Conservation (phyloP, 2,329 filamentous ascomycete species). For the Epicoccum sorghinum region DNA sequence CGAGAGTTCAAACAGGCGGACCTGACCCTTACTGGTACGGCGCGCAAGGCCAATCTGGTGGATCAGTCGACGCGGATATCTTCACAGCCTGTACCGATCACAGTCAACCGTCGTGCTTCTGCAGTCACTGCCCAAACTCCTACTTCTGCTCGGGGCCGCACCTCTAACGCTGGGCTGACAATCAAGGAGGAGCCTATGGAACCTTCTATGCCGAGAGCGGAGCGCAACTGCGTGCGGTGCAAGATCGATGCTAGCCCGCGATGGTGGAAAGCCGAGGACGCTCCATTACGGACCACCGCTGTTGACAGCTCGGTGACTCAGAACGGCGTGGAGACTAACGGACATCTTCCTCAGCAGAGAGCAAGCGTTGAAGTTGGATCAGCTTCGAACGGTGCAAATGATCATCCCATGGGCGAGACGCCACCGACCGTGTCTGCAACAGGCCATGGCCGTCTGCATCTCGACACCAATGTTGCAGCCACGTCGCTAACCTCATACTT, state of each 20-base stretch:
- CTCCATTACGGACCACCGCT: constrained; percentile 15
- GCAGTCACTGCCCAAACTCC: constrained; percentile 41
- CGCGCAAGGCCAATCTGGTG: constrained; percentile 85
- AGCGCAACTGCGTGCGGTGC: constrained; percentile 53
- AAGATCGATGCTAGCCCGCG: constrained; percentile 73
- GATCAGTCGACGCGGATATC: constrained; percentile 64
- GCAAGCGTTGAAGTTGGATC: constrained; percentile 24
- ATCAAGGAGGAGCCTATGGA: constrained; percentile 48
- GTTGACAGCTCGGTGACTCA: constrained; percentile 29
- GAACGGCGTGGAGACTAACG: constrained; percentile 31
- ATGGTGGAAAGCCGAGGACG: constrained; percentile 51
- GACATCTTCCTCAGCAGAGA: constrained; percentile 21
- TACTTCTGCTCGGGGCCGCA: constrained; percentile 42
- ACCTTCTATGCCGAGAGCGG: constrained; percentile 33
- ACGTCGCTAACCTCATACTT: constrained; percentile 37
- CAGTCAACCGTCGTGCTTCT: constrained; percentile 50
- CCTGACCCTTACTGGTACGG: constrained; percentile 84
- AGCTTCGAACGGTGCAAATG: constrained; percentile 27
- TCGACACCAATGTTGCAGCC: constrained; percentile 32
- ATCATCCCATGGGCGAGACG: constrained; percentile 41
- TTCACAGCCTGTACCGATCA: constrained; percentile 37
- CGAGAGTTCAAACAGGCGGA: constrained; percentile 95
- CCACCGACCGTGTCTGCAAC: constrained; percentile 28
- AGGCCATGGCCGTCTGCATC: constrained; percentile 21
- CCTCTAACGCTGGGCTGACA: constrained; percentile 42